Evolutionary conservation across 75 land plant species (phyloP).

Genomic region (Cunninghamia lanceolata): DNA sequence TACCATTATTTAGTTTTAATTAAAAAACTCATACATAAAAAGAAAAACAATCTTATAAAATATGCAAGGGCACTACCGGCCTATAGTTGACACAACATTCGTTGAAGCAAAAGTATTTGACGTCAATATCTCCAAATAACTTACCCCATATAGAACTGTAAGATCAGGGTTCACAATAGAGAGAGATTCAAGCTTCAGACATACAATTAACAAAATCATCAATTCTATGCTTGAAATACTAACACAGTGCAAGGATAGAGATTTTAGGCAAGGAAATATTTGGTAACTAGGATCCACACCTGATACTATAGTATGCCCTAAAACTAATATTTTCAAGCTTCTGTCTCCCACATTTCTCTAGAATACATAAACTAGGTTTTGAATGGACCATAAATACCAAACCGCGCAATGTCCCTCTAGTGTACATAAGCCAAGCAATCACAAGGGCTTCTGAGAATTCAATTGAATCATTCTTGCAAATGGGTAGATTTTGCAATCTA

Average conservation of each 20-base stretch:
- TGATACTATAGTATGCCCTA: conserved; percentile 48
- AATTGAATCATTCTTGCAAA: no score
- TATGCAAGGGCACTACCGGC: no score
- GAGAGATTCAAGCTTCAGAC: conserved; percentile 62
- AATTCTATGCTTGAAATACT: conserved; percentile 67
- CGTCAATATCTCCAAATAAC: conserved; percentile 58
- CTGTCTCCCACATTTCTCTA: conserved; percentile 72
- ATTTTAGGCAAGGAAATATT: conserved; percentile 53
- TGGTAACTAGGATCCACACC: conserved; percentile 67
- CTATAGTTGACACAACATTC: no score
- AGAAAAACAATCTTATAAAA: no score
- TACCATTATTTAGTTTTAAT: no score
- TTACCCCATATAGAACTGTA: conserved; percentile 46
- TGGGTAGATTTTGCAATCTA: no score
- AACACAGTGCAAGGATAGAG: conserved; percentile 55
- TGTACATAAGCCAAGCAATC: conserved; percentile 87
- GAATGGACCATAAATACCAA: conserved; percentile 56
- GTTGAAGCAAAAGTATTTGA: no score
- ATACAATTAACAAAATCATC: conserved; percentile 60
- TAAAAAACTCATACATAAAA: no score
- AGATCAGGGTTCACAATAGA: conserved; percentile 50
- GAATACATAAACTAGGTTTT: conserved; percentile 51
- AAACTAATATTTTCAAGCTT: conserved; percentile 51
- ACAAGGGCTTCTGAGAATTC: conserved; percentile 82
- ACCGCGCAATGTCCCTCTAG: conserved; percentile 54